Percentiles rank a stretch among this genome's conserved stretches.
Evolutionary conservation across 352 stramenopile genomes (phyloP).

Genomic region (Phytophthora europaea): DNA sequence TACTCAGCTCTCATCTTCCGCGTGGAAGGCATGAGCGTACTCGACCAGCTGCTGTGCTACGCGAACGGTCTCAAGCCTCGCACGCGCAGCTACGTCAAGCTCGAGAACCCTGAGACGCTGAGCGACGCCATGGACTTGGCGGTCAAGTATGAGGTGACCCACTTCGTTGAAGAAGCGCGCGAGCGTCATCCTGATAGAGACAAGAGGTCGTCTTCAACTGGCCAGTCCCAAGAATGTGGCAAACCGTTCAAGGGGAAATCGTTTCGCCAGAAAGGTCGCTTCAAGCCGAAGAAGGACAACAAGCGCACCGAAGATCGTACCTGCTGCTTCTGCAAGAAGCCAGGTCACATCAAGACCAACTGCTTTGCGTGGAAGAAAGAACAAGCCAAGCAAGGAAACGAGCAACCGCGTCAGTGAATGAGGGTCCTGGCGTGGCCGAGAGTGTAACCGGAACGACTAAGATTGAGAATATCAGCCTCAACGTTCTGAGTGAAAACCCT

Average conservation of each 20-base stretch:
- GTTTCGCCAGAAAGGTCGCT: neutral
- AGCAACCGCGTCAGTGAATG: too few species aligned
- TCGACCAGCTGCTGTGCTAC: too few species aligned
- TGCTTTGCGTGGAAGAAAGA: too few species aligned
- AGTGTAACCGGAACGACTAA: too few species aligned
- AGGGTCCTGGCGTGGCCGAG: too few species aligned
- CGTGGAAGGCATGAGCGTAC: too few species aligned
- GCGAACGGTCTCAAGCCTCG: too few species aligned
- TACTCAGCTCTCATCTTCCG: neutral
- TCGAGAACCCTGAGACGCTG: conserved; percentile 3
- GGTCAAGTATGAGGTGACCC: conserved; percentile 8
- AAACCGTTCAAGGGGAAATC: neutral
- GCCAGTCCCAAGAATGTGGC: neutral
- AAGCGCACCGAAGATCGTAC: conserved; percentile 2
- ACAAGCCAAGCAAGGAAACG: too few species aligned
- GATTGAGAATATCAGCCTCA: too few species aligned
- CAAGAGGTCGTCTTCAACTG: neutral
- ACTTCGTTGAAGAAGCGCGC: conserved; percentile 7
- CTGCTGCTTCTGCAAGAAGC: conserved; percentile 20
- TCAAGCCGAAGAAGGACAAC: neutral
- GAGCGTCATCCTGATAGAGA: neutral
- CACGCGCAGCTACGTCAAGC: conserved; percentile 5
- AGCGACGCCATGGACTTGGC: conserved; percentile 1
- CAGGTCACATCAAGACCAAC: neutral
- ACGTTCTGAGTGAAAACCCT: too few species aligned